These are phyloP conservation scores for Solanum ossicruentum DNA, from an alignment of 257 asterid species.

Conservation along the genomic window DNA sequence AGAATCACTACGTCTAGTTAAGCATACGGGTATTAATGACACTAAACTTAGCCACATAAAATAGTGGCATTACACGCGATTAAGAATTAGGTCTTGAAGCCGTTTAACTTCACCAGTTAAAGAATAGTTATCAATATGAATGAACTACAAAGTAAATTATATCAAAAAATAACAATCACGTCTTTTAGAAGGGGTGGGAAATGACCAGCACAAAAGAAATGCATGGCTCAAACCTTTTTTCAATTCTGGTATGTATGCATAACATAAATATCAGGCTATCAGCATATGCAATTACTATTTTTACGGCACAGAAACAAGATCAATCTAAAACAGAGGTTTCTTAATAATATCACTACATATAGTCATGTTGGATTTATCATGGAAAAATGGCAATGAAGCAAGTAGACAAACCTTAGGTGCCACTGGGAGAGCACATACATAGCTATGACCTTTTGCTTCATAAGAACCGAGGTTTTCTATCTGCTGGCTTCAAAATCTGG, in stretches of 20 bases:
- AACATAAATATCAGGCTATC: background rate
- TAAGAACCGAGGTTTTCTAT: conserved; percentile 15
- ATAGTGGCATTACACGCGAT: background rate
- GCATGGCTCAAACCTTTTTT: background rate
- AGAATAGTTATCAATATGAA: background rate
- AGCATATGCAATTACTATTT: background rate
- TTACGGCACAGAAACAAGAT: background rate
- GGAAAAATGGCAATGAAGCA: background rate
- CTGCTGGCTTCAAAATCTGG: conserved; percentile 21
- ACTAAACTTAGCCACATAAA: background rate
- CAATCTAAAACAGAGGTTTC: background rate
- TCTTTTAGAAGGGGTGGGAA: background rate
- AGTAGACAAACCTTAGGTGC: conserved; percentile 1
- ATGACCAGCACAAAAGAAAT: background rate
- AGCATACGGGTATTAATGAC: background rate
- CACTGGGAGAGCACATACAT: background rate
- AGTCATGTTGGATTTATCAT: background rate
- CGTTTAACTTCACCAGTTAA: background rate
- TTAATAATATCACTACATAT: background rate
- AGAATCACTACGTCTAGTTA: background rate
- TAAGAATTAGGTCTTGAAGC: background rate
- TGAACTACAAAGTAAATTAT: background rate
- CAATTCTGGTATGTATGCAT: background rate
- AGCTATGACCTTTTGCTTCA: background rate
- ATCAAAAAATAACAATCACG: background rate